Percentiles rank a stretch among this genome's conserved stretches.
phyloP scores from a whole-genome alignment of 2,329 filamentous ascomycete genomes.

The Sarocladiaceae sp. region DNA sequence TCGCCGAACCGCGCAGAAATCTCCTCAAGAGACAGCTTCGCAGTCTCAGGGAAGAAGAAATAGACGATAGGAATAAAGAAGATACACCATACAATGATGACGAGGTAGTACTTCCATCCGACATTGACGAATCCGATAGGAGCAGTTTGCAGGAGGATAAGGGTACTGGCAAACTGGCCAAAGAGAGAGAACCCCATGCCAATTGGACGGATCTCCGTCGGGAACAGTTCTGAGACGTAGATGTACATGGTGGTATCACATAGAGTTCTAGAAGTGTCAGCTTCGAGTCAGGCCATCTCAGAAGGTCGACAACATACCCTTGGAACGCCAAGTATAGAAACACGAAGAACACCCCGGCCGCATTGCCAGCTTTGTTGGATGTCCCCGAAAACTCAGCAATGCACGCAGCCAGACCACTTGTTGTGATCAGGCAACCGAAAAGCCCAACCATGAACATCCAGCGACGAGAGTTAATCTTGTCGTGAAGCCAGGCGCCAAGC shows the following conservation, averaged over 20 bases:
- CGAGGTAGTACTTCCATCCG: slow-evolving; percentile 25
- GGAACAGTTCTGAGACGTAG: slow-evolving; percentile 19
- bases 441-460: slow-evolving; percentile 34
- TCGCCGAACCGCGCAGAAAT: slow-evolving; percentile 27
- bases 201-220: slow-evolving; percentile 18
- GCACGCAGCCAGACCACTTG: slow-evolving; percentile 26
- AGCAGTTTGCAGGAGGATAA: slow-evolving; percentile 23
- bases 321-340: slow-evolving; percentile 44
- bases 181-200: slow-evolving; percentile 22
- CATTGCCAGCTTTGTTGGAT: slow-evolving; percentile 30
- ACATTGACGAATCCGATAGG: slow-evolving; percentile 22
- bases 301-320: slow-evolving; percentile 22
- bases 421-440: slow-evolving; percentile 32
- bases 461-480: slow-evolving; percentile 41
- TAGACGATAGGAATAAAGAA: slow-evolving; percentile 23
- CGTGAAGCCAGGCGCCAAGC: slow-evolving; percentile 40
- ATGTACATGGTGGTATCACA: slow-evolving; percentile 34
- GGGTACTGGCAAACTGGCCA: slow-evolving; percentile 21
- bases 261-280: slow-evolving; percentile 23
- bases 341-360: slow-evolving; percentile 34
- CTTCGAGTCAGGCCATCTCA: not conserved
- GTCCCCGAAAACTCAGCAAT: slow-evolving; percentile 30
- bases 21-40: slow-evolving; percentile 25
- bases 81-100: slow-evolving; percentile 25
- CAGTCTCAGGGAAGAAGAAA: slow-evolving; percentile 29